phyloP scores from a whole-genome alignment of 2,329 filamentous ascomycete genomes.

The Pseudogymnoascus sp. region DNA sequence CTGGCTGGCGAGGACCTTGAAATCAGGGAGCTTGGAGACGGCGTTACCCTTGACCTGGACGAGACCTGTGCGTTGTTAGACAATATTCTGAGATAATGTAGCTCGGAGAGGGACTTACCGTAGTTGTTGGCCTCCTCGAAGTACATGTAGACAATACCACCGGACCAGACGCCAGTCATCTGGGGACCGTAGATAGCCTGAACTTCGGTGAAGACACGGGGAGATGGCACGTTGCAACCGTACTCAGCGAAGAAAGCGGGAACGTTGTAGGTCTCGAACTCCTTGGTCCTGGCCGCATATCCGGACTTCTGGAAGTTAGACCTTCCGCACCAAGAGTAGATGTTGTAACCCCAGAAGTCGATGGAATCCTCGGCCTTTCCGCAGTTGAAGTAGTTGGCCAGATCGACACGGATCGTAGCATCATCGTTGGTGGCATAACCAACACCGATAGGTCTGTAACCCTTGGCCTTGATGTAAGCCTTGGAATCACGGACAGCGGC shows the following conservation, averaged over 20 bases:
- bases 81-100: constrained; percentile 17
- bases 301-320: constrained; percentile 69
- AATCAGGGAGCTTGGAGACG: constrained; percentile 65
- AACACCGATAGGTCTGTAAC: constrained; percentile 72
- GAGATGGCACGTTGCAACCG: constrained; percentile 69
- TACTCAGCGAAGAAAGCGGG: constrained; percentile 99
- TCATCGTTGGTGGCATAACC: constrained; percentile 97
- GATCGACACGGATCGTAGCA: constrained; percentile 65
- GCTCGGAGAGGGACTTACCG: constrained; percentile 39
- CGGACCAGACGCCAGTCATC: constrained; percentile 85
- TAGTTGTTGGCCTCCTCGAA: constrained; percentile 87
- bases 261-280: constrained; percentile 83
- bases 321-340: constrained; percentile 97
- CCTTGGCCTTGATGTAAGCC: constrained; percentile 76
- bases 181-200: constrained; percentile 65
- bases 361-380: constrained; percentile 59
- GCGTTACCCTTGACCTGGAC: constrained; percentile 50
- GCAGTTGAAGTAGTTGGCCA: constrained; percentile 94
- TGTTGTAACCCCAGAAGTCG: constrained; percentile 99
- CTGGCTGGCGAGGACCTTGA: constrained; percentile 59
- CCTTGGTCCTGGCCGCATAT: constrained; percentile 72
- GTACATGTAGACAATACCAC: constrained; percentile 99
- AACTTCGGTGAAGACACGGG: constrained; percentile 80
- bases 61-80: constrained; percentile 45
- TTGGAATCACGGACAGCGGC: constrained; percentile 95